Conservation (phyloP, 441 rosid genomes). For the Erodium texanum region DNA sequence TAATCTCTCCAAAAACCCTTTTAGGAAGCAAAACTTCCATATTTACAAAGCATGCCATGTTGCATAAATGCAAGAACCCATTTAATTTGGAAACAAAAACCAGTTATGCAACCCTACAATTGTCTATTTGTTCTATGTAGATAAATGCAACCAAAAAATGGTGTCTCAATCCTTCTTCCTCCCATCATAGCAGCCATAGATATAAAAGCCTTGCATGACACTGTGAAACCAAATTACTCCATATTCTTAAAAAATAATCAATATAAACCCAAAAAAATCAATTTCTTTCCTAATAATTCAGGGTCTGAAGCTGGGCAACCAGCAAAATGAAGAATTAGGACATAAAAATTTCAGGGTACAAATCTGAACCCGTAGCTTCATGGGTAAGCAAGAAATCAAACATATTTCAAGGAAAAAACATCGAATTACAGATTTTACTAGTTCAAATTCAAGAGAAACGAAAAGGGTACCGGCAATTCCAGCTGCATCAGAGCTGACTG, state of each 20-base stretch:
- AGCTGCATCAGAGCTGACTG: conserved; percentile 36
- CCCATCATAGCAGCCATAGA: too few relatives aligned
- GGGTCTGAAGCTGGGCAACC: background rate
- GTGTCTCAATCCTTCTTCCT: too few relatives aligned
- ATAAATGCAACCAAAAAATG: too few relatives aligned
- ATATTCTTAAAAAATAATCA: too few relatives aligned
- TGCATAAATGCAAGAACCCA: background rate
- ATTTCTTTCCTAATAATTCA: too few relatives aligned
- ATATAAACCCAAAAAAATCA: background rate
- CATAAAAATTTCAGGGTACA: background rate
- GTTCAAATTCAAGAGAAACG: background rate
- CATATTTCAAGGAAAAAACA: too few relatives aligned
- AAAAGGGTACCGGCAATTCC: conserved; percentile 61
- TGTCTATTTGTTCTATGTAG: too few relatives aligned
- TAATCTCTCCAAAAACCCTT: background rate
- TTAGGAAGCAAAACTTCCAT: background rate
- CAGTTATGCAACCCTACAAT: too few relatives aligned
- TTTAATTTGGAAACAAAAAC: background rate
- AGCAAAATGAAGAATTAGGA: background rate
- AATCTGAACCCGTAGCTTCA: background rate
- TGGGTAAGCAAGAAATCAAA: background rate
- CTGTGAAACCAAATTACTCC: too few relatives aligned
- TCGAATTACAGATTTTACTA: too few relatives aligned
- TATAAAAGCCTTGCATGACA: too few relatives aligned
- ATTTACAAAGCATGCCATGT: background rate